Evolutionary conservation across 2,329 filamentous ascomycete genomes (phyloP).

Genomic region (Phialemonium atrogriseum): DNA sequence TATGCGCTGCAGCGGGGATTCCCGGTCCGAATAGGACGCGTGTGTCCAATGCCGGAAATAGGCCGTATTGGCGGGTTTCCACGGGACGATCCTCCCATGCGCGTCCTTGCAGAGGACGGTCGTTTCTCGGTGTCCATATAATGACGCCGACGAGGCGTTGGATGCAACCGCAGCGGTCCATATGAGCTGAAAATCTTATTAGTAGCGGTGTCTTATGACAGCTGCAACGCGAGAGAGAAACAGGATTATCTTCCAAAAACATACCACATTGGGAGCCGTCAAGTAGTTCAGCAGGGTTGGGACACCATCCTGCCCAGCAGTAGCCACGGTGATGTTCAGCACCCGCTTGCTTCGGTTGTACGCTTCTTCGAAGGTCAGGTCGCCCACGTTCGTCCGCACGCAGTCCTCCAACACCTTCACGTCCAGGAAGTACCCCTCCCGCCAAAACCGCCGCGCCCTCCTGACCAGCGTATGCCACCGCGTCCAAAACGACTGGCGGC

Average conservation of each 20-base stretch:
- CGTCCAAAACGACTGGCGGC: constrained; percentile 28
- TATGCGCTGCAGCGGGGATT: constrained; percentile 59
- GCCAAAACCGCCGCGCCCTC: constrained; percentile 59
- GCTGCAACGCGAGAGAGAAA: neutral
- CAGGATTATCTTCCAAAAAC: constrained; percentile 34
- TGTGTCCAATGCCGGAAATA: constrained; percentile 63
- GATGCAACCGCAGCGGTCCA: constrained; percentile 74
- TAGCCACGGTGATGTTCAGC: constrained; percentile 85
- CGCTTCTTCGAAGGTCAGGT: constrained; percentile 89
- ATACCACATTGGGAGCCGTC: constrained; percentile 83
- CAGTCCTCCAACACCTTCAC: constrained; percentile 74
- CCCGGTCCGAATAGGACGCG: constrained; percentile 56
- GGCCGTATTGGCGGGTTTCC: constrained; percentile 54
- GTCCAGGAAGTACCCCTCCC: constrained; percentile 78
- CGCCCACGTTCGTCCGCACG: constrained; percentile 75
- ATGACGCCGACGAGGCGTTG: constrained; percentile 56
- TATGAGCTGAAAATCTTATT: constrained; percentile 48
- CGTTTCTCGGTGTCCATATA: constrained; percentile 56
- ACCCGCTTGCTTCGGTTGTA: constrained; percentile 78
- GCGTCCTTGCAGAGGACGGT: constrained; percentile 71
- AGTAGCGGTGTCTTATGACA: neutral
- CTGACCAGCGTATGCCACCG: constrained; percentile 54
- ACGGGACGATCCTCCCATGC: constrained; percentile 63
- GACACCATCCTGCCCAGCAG: constrained; percentile 63
- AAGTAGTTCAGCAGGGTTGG: constrained; percentile 86